A percentile compares a stretch with the other conserved stretches of the same genome.
Evolutionary conservation across 306 rosid species (phyloP).

Genomic region (Ceratonia siliqua): DNA sequence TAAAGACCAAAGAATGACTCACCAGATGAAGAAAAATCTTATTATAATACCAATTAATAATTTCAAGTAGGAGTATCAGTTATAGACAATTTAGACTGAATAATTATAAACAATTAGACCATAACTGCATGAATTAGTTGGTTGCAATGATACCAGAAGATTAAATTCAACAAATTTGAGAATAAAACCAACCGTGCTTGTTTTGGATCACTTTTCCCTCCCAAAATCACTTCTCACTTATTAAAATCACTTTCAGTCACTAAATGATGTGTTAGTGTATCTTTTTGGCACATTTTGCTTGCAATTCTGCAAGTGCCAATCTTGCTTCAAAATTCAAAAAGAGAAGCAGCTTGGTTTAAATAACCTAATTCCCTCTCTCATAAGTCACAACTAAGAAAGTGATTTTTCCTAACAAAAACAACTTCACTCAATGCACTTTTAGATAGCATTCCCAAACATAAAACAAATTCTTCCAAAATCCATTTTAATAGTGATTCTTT

Average conservation of each 20-base stretch:
- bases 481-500: neutral
- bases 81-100: neutral
- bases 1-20: too few relatives aligned
- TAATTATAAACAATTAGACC: neutral
- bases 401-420: slow-evolving; percentile 14
- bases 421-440: neutral
- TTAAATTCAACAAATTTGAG: slow-evolving; percentile 14
- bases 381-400: too few relatives aligned
- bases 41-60: too few relatives aligned
- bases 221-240: neutral
- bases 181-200: too few relatives aligned
- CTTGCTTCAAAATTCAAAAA: slow-evolving; percentile 10
- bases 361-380: neutral
- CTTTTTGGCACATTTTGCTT: slow-evolving; percentile 8
- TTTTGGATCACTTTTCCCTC: too few relatives aligned
- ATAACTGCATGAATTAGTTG: neutral
- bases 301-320: slow-evolving; percentile 4
- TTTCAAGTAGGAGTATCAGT: neutral
- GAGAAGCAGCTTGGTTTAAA: slow-evolving; percentile 4
- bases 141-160: neutral
- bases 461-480: neutral
- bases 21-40: too few relatives aligned
- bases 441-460: neutral
- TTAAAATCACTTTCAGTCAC: slow-evolving; percentile 19
- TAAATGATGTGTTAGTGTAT: neutral